Conservation (phyloP, 2,329 filamentous ascomycete genomes). For the Hypoxylon sp. region DNA sequence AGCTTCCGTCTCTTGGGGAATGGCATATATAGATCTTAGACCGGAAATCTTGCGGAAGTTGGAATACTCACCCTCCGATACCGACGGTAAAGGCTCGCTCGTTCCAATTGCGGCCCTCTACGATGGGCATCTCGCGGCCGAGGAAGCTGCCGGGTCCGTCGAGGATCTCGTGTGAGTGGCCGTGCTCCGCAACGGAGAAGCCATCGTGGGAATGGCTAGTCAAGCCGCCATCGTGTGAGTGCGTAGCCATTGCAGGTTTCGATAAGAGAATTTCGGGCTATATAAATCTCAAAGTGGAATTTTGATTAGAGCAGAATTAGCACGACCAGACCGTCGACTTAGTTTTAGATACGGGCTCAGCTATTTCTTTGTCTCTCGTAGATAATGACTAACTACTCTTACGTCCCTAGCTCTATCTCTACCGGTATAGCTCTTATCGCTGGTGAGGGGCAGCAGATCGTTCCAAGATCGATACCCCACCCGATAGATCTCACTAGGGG, state of each 20-base stretch:
- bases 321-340: neutral
- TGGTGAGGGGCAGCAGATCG: conserved; percentile 40
- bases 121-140: conserved; percentile 92
- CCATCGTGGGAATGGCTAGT: conserved; percentile 65
- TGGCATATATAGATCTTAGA: neutral
- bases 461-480: conserved; percentile 28
- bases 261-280: neutral
- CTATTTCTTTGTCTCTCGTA: conserved; percentile 20
- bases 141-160: conserved; percentile 92
- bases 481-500: conserved; percentile 1
- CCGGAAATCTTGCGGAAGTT: neutral
- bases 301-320: neutral
- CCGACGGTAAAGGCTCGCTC: conserved; percentile 95
- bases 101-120: conserved; percentile 88
- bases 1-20: neutral
- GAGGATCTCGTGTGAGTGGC: conserved; percentile 95
- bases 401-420: neutral
- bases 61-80: conserved; percentile 86
- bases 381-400: neutral
- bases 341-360: neutral
- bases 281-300: neutral
- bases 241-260: conserved; percentile 55
- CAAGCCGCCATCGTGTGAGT: conserved; percentile 69
- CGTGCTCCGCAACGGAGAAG: conserved; percentile 78
- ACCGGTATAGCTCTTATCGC: conserved; percentile 31